These are phyloP conservation scores for Fonsecaea pedrosoi DNA, from an alignment of 2,329 filamentous ascomycete genomes.

Conservation along the genomic window DNA sequence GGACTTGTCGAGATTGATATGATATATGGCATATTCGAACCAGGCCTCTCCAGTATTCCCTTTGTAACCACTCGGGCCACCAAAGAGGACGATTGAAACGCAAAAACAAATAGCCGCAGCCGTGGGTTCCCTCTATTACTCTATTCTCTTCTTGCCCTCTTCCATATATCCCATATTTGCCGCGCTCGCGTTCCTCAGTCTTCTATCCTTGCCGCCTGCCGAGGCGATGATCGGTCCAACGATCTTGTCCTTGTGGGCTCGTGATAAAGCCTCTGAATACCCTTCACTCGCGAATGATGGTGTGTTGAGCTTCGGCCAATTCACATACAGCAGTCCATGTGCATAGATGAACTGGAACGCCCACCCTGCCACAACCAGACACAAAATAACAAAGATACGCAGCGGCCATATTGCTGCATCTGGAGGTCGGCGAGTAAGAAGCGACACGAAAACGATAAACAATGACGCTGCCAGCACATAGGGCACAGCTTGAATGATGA, in stretches of 20 bases:
- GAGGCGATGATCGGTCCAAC: conserved; percentile 73
- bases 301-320: conserved; percentile 96
- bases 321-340: conserved; percentile 94
- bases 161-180: conserved; percentile 83
- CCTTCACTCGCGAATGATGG: conserved; percentile 85
- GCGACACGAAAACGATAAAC: conserved; percentile 79
- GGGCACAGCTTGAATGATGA: conserved; percentile 90
- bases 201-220: conserved; percentile 58
- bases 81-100: background rate
- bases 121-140: conserved; percentile 50
- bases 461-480: conserved; percentile 86
- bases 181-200: conserved; percentile 84
- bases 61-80: background rate
- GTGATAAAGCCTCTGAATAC: conserved; percentile 82
- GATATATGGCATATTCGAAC: background rate
- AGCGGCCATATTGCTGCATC: conserved; percentile 80
- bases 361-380: conserved; percentile 73
- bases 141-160: conserved; percentile 98
- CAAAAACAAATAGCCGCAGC: background rate
- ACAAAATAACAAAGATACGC: conserved; percentile 81
- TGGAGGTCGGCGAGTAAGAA: conserved; percentile 73
- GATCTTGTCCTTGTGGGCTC: conserved; percentile 80
- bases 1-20: background rate
- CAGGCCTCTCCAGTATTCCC: background rate
- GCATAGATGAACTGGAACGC: conserved; percentile 76